A percentile compares a stretch with the other conserved stretches of the same genome.
These are phyloP conservation scores for Pyrenophora graminea DNA, from an alignment of 2,329 filamentous ascomycete genomes.

Conservation along the genomic window DNA sequence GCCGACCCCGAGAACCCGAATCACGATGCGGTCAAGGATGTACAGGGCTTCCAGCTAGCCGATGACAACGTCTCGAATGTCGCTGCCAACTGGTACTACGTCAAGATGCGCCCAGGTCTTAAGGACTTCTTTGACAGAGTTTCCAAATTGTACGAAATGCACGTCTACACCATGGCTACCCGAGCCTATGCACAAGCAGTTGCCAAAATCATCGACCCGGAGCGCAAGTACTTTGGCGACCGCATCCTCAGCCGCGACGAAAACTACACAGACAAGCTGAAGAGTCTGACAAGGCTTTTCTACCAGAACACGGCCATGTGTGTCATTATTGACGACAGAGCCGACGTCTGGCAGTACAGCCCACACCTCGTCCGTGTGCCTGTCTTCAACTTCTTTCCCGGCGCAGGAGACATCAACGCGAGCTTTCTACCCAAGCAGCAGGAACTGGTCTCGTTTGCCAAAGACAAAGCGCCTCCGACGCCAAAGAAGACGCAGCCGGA, in stretches of 20 bases:
- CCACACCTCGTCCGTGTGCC: slow-evolving; percentile 92
- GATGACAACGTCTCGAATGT: slow-evolving; percentile 64
- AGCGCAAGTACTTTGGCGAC: slow-evolving; percentile 87
- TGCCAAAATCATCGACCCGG: slow-evolving; percentile 88
- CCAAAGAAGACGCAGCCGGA: slow-evolving; percentile 22
- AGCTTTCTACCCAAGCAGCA: slow-evolving; percentile 85
- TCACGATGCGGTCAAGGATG: slow-evolving; percentile 85
- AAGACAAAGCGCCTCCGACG: slow-evolving; percentile 21
- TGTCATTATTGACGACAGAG: slow-evolving; percentile 95
- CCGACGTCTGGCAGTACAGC: slow-evolving; percentile 94
- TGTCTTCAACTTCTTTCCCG: slow-evolving; percentile 97
- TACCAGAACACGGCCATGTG: slow-evolving; percentile 99
- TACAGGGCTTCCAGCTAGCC: slow-evolving; percentile 82
- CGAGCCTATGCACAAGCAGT: slow-evolving; percentile 93
- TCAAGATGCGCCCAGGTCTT: slow-evolving; percentile 91
- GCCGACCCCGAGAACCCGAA: slow-evolving; percentile 86
- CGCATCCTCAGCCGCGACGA: slow-evolving; percentile 96
- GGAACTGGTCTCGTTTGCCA: slow-evolving; percentile 38
- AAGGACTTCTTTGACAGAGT: slow-evolving; percentile 78
- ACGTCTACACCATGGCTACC: slow-evolving; percentile 99
- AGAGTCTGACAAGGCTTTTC: slow-evolving; percentile 88
- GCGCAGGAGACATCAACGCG: slow-evolving; percentile 97
- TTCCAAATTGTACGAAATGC: slow-evolving; percentile 84
- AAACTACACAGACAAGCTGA: slow-evolving; percentile 88
- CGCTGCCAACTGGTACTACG: slow-evolving; percentile 77